These are phyloP conservation scores for Fusarium camptoceras DNA, from an alignment of 2,329 filamentous ascomycete species.

Conservation along the genomic window DNA sequence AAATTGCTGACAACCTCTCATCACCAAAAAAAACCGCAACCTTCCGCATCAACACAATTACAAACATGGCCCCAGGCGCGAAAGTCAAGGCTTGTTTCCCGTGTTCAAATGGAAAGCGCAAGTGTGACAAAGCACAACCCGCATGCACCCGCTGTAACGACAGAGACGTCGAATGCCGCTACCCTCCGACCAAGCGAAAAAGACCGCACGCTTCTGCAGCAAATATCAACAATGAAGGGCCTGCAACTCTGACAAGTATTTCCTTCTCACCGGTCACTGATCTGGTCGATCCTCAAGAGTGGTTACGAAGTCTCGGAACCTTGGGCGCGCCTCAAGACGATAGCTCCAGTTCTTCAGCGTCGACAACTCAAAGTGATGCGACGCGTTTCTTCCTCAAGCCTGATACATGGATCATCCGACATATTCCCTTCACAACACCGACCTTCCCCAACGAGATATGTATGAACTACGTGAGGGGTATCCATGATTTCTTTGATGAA, in stretches of 20 bases:
- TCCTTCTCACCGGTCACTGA: background rate
- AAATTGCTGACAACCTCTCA: background rate
- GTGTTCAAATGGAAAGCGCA: constrained; percentile 3
- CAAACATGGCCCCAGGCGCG: background rate
- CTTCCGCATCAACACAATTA: background rate
- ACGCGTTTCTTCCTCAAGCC: constrained; percentile 3
- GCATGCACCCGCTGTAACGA: constrained; percentile 5
- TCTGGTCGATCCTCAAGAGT: background rate
- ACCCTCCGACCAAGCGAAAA: constrained; percentile 5
- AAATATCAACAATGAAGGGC: background rate
- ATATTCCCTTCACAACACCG: constrained; percentile 2
- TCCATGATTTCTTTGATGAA: background rate
- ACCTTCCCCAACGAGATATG: constrained; percentile 1
- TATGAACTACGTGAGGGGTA: constrained; percentile 5
- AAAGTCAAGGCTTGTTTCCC: constrained; percentile 11
- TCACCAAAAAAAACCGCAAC: background rate
- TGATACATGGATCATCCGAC: background rate
- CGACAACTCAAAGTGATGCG: background rate
- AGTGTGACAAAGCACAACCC: constrained; percentile 17
- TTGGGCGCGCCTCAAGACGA: background rate
- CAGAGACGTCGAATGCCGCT: constrained; percentile 13
- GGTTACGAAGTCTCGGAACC: background rate
- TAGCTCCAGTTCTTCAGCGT: background rate
- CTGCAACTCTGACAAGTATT: background rate
- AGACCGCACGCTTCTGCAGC: background rate